Conservation (phyloP, 495 filamentous ascomycete genomes). For the Hypomontagnella submonticulosa region DNA sequence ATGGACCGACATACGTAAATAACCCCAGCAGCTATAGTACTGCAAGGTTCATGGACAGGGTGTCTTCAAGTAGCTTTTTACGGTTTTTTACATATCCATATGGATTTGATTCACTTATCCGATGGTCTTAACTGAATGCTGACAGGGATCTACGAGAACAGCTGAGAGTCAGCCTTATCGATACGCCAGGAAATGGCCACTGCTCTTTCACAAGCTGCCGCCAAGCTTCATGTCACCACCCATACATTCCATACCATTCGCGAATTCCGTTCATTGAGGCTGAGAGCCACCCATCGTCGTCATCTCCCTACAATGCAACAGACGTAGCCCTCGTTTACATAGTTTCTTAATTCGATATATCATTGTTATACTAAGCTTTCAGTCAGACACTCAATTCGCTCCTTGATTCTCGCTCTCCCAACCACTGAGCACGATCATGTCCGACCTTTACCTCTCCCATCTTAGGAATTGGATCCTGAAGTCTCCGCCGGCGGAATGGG, state of each 20-base stretch:
- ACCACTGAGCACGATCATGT: slow-evolving; percentile 50
- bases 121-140: not conserved
- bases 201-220: slow-evolving; percentile 14
- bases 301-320: slow-evolving; percentile 28
- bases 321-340: slow-evolving; percentile 16
- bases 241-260: not conserved
- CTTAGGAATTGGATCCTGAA: slow-evolving; percentile 87
- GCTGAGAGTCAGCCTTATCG: slow-evolving; percentile 31
- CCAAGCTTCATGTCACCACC: slow-evolving; percentile 16
- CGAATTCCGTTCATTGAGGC: slow-evolving; percentile 29
- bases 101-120: slow-evolving; percentile 13
- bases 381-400: slow-evolving; percentile 84
- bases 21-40: too few species aligned
- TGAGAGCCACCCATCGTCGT: slow-evolving; percentile 29
- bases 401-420: slow-evolving; percentile 51
- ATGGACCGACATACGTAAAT: not conserved
- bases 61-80: slow-evolving; percentile 21
- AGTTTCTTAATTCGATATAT: slow-evolving; percentile 44
- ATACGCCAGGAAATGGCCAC: slow-evolving; percentile 22
- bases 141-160: slow-evolving; percentile 17
- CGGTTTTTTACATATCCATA: slow-evolving; percentile 25
- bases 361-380: slow-evolving; percentile 60
- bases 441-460: slow-evolving; percentile 72
- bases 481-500: slow-evolving; percentile 90
- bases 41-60: slow-evolving; percentile 19